Evolutionary conservation across 257 asterid species (phyloP).

Genomic region (Anisodus acutangulus): DNA sequence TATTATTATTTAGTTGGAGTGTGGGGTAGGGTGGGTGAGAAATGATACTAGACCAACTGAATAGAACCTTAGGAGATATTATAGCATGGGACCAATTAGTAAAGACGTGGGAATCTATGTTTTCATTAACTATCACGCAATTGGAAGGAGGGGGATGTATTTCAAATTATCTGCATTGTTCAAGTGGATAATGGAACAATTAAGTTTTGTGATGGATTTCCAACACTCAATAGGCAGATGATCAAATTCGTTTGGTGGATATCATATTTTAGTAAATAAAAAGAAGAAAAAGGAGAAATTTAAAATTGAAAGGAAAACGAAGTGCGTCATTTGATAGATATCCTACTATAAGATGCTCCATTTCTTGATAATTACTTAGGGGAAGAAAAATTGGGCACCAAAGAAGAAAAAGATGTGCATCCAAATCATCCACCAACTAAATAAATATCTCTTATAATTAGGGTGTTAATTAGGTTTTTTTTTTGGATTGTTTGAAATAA

Average conservation of each 20-base stretch:
- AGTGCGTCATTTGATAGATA: constrained; percentile 16
- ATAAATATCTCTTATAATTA: no score
- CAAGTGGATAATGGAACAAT: constrained; percentile 20
- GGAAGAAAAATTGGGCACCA: neutral
- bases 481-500: no score
- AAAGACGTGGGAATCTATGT: constrained; percentile 13
- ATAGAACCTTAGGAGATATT: constrained; percentile 13
- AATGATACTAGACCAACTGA: neutral
- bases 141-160: neutral
- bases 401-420: neutral
- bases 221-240: no score
- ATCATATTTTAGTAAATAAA: neutral
- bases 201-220: constrained; percentile 3
- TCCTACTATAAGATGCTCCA: neutral
- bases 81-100: constrained; percentile 19
- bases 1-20: neutral
- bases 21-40: neutral
- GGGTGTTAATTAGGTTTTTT: no score
- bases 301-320: neutral
- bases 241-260: neutral
- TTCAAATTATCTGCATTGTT: constrained; percentile 20
- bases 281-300: neutral
- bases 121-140: constrained; percentile 17
- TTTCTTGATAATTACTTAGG: constrained; percentile 8
- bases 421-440: neutral